phyloP scores from a whole-genome alignment of 805 yeast species.

The Crinitomyces ghanaensis region DNA sequence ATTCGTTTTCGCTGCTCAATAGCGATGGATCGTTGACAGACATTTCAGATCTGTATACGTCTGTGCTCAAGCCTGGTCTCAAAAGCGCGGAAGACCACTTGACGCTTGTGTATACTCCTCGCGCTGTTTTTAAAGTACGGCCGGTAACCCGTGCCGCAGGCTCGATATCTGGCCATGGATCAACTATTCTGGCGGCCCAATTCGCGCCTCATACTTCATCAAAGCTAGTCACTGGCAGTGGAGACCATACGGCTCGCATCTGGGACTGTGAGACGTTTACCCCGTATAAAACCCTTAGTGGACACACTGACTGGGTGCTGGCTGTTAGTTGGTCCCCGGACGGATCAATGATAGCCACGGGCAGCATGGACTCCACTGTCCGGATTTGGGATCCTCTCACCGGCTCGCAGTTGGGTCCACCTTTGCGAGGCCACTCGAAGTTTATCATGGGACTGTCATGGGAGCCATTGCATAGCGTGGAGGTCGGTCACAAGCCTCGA shows the following conservation, averaged over 20 bases:
- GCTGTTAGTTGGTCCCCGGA: constrained; percentile 89
- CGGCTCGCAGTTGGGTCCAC: constrained; percentile 64
- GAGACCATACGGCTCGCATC: constrained; percentile 88
- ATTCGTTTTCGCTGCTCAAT: constrained; percentile 60
- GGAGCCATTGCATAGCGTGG: constrained; percentile 85
- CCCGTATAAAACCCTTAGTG: constrained; percentile 65
- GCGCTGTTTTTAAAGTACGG: constrained; percentile 87
- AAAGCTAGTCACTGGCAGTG: constrained; percentile 88
- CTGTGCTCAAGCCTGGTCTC: constrained; percentile 75
- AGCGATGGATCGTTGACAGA: constrained; percentile 42
- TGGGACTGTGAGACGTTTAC: constrained; percentile 98
- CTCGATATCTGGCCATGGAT: constrained; percentile 91
- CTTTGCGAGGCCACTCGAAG: constrained; percentile 71
- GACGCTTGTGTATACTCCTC: constrained; percentile 84
- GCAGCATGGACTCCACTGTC: constrained; percentile 85
- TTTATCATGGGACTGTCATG: constrained; percentile 85
- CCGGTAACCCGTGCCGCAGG: constrained; percentile 86
- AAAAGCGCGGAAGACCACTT: constrained; percentile 88
- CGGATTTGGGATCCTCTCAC: constrained; percentile 74
- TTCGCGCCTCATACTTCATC: constrained; percentile 87
- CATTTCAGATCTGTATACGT: constrained; percentile 61
- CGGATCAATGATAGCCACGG: constrained; percentile 86
- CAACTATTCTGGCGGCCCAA: constrained; percentile 82
- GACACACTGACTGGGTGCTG: constrained; percentile 90
- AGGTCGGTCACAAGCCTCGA: constrained; percentile 37